Evolutionary conservation across 306 rosid genomes (phyloP), one percentile per base, ranked within the genome.

Genomic region (Ziziphus jujuba): DNA sequence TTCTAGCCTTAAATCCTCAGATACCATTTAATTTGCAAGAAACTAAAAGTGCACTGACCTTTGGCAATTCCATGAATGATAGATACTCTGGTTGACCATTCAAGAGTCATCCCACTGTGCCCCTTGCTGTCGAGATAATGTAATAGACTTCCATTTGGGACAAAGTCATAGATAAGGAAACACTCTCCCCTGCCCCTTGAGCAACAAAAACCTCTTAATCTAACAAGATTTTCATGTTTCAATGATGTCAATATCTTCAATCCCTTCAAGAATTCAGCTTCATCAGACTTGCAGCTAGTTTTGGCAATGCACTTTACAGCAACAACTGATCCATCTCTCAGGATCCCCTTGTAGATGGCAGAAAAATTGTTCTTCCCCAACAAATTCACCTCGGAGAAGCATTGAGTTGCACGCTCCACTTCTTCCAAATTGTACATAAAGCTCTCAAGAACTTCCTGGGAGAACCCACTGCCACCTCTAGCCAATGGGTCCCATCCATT

Each of bases 151-250:
- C 95, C 93, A 62, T 86, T 92, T 0, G 75, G 75, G 25, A 77
- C 76, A 58, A 81, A 90, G 22, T 92, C 91, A 35, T 90, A 90
- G 49, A 92, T 61, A 59, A 92, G 88, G 63, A 86, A 90, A 66
- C 98, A 92, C 65, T 88, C 87, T 4, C 97, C 96, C 28, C 90
- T 75, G 59, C 92, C 87, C 69, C 82, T 90, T 0, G 91, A 90
- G 70, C 97, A 83, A 71, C 97, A 92, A 69, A 92, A 92, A 65
- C 98, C 98, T 86, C 98, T 82, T 59, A 92, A 73, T 38, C 87
- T 74, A 61, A 86, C 90, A 3, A 92, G 73, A 81, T 86, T 92
- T 69, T 81, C 97, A 35, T 92, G 97, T 75, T 78, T 88, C 66
- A 90, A 59, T 2, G 88, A 81, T 51, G 79, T 77, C 79, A 92